A percentile compares a stretch with the other conserved stretches of the same genome.
Evolutionary conservation across 306 rosid genomes (phyloP).

Genomic region (Dalbergia oliveri): DNA sequence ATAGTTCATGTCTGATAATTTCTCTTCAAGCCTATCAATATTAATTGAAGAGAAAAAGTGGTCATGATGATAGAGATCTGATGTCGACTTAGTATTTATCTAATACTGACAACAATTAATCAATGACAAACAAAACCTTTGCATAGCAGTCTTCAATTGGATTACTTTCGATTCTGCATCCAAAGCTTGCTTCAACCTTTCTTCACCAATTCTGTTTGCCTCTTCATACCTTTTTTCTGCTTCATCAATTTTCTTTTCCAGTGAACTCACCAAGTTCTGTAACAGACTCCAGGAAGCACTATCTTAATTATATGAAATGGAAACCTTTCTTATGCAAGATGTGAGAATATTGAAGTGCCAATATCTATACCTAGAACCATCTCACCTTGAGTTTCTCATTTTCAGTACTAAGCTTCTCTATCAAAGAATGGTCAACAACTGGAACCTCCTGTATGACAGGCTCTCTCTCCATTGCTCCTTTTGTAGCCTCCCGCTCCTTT

Average conservation of each 20-base stretch:
- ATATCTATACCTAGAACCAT: conserved; percentile 34
- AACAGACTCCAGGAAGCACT: conserved; percentile 40
- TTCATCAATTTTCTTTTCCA: conserved; percentile 82
- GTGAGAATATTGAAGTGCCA: conserved; percentile 7
- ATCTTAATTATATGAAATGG: conserved; percentile 42
- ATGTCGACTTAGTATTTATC: not conserved
- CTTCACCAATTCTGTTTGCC: conserved; percentile 82
- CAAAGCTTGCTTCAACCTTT: conserved; percentile 85
- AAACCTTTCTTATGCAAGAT: conserved; percentile 22
- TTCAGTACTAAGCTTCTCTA: conserved; percentile 78
- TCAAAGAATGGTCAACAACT: conserved; percentile 75
- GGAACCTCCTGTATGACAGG: conserved; percentile 84
- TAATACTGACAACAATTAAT: conserved; percentile 21
- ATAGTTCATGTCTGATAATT: conserved; percentile 71
- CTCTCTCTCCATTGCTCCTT: conserved; percentile 58
- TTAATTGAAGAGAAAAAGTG: conserved; percentile 35
- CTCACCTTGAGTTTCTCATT: conserved; percentile 86
- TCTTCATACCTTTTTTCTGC: conserved; percentile 79
- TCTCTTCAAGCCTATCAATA: conserved; percentile 78
- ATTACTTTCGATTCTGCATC: conserved; percentile 83
- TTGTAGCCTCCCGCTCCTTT: conserved; percentile 68
- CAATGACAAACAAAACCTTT: conserved; percentile 59
- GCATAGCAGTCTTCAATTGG: conserved; percentile 81
- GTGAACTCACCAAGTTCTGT: conserved; percentile 79
- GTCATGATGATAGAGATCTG: conserved; percentile 37